Conservation (phyloP, 78 protist genomes). For the Pelomyxa schiedti region DNA sequence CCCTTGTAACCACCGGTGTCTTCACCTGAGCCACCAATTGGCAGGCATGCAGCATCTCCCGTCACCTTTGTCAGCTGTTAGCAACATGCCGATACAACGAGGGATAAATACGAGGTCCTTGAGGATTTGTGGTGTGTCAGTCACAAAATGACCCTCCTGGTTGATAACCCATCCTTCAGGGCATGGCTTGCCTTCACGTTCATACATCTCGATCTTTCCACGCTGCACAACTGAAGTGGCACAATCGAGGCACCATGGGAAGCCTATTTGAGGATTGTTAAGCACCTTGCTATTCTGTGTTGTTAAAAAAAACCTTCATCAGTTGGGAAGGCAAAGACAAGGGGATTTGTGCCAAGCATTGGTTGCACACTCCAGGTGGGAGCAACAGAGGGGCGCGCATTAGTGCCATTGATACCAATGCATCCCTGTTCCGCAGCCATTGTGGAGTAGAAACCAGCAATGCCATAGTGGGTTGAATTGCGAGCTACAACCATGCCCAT, state of each 20-base stretch:
- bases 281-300: no score
- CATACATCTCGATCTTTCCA: background rate
- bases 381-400: background rate
- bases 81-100: no score
- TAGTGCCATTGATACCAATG: background rate
- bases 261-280: background rate
- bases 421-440: background rate
- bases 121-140: background rate
- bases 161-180: background rate
- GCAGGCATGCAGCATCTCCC: background rate
- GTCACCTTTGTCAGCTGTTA: no score
- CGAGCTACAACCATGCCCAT: background rate
- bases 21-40: background rate
- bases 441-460: background rate
- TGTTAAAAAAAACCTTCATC: no score
- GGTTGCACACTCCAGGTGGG: background rate
- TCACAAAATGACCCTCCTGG: background rate
- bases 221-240: background rate
- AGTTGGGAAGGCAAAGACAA: background rate
- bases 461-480: background rate
- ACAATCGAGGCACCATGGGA: background rate
- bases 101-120: constrained; percentile 1
- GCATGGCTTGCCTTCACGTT: background rate
- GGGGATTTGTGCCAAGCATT: background rate
- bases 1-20: background rate